phyloP scores from a whole-genome alignment of 2,329 filamentous ascomycete species.

The Penicillium sp. region DNA sequence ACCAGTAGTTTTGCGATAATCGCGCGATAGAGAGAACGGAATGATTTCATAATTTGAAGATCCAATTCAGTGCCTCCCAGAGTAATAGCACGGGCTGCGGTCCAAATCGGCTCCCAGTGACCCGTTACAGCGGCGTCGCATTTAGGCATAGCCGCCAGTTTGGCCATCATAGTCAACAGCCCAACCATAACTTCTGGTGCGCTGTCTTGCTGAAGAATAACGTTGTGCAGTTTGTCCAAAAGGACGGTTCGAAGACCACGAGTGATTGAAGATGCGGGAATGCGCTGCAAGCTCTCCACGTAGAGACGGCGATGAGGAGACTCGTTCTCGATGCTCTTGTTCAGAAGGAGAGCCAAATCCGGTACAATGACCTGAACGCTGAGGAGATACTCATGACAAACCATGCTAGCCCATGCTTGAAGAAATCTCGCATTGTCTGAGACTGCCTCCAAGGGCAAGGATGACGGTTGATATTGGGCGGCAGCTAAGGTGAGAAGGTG shows the following conservation, averaged over 20 bases:
- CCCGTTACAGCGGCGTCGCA: conserved; percentile 40
- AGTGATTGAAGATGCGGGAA: conserved; percentile 41
- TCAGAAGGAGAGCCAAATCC: conserved; percentile 40
- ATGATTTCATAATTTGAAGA: conserved; percentile 42
- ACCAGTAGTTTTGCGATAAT: conserved; percentile 41
- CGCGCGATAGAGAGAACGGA: conserved; percentile 40
- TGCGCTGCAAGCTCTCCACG: conserved; percentile 41
- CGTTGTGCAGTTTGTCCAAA: conserved; percentile 39
- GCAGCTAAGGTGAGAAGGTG: conserved; percentile 37
- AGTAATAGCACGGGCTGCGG: conserved; percentile 38
- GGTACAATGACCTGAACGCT: conserved; percentile 37
- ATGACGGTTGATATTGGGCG: conserved; percentile 30
- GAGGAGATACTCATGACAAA: conserved; percentile 46
- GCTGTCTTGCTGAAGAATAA: conserved; percentile 34
- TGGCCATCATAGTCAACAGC: conserved; percentile 45
- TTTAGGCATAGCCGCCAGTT: conserved; percentile 44
- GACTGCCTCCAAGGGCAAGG: conserved; percentile 30
- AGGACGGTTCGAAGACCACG: conserved; percentile 41
- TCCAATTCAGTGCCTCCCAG: conserved; percentile 37
- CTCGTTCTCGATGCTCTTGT: conserved; percentile 36
- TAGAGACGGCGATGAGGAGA: conserved; percentile 32
- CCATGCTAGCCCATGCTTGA: conserved; percentile 43
- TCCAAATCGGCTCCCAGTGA: conserved; percentile 43
- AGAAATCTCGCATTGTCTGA: conserved; percentile 35
- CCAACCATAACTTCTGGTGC: conserved; percentile 34